phyloP scores from a whole-genome alignment of 2,329 filamentous ascomycete species.

The Diaporthe longicolla region DNA sequence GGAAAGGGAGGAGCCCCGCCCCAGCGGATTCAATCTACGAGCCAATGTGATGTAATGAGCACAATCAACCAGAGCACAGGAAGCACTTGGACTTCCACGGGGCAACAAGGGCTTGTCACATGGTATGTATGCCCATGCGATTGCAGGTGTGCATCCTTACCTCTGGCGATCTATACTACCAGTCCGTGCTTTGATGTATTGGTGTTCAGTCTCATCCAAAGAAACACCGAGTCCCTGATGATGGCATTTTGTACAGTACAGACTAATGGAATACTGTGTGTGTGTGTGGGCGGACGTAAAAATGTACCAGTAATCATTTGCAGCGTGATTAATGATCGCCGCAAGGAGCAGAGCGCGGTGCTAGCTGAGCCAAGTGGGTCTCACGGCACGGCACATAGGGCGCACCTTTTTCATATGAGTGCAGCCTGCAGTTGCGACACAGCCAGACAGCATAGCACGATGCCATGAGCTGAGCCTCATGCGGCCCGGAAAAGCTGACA shows the following conservation, averaged over 20 bases:
- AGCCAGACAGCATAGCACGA: background rate
- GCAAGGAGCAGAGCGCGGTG: constrained; percentile 13
- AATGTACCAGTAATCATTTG: background rate
- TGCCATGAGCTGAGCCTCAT: background rate
- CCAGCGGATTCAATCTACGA: background rate
- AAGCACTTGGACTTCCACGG: background rate
- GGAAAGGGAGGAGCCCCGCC: background rate
- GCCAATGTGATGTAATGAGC: constrained; percentile 31
- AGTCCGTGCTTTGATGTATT: constrained; percentile 4
- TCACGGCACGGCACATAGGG: background rate
- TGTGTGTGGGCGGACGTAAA: background rate
- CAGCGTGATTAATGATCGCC: constrained; percentile 22
- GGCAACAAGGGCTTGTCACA: background rate
- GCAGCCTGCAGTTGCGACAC: constrained; percentile 2
- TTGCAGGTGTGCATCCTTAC: background rate
- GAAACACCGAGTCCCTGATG: constrained; percentile 1
- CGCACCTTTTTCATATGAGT: background rate
- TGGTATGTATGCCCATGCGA: background rate
- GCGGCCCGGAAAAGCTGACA: background rate
- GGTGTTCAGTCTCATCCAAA: constrained; percentile 36
- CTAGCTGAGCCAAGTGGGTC: constrained; percentile 1
- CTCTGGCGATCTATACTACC: background rate
- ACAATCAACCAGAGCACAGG: constrained; percentile 5
- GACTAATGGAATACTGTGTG: background rate
- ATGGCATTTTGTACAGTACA: background rate